Percentiles rank a stretch among this genome's conserved stretches.
Evolutionary conservation across 225 moss, liverwort and hornwort species (phyloP).

Genomic region (Bryum argenteum): DNA sequence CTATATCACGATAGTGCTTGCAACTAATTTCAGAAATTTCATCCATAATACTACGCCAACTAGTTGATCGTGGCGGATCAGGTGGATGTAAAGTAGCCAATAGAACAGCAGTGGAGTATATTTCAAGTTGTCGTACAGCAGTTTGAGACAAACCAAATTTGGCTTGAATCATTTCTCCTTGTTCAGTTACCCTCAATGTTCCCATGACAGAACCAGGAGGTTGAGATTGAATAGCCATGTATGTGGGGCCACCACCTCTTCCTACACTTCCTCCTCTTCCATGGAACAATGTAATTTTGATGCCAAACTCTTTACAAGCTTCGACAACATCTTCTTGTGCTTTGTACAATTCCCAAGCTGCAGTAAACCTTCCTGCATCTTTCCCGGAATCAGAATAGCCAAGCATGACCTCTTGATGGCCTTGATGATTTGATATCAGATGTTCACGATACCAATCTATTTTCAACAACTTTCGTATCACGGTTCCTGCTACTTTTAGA

Average conservation of each 20-base stretch:
- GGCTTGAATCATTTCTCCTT: conserved; percentile 94
- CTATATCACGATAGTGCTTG: conserved; percentile 72
- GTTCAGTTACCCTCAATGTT: conserved; percentile 79
- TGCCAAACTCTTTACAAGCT: conserved; percentile 80
- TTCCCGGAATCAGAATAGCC: conserved; percentile 96
- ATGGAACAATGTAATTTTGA: conserved; percentile 84
- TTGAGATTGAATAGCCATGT: conserved; percentile 90
- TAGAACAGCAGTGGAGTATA: conserved; percentile 85
- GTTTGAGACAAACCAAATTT: conserved; percentile 90
- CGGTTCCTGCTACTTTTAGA: conserved; percentile 70
- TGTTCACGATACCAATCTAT: conserved; percentile 87
- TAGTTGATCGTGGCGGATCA: conserved; percentile 73
- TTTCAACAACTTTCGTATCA: conserved; percentile 72
- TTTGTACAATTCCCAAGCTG: conserved; percentile 88
- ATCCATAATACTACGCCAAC: conserved; percentile 88
- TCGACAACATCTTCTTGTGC: conserved; percentile 89
- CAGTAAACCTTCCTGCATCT: conserved; percentile 86
- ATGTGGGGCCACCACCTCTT: conserved; percentile 84
- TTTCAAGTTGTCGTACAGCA: conserved; percentile 80
- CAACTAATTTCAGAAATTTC: conserved; percentile 76
- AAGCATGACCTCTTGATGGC: conserved; percentile 91
- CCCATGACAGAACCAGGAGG: conserved; percentile 92
- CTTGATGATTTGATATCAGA: conserved; percentile 66
- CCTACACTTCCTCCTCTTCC: conserved; percentile 85
- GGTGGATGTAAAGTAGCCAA: conserved; percentile 87